These are phyloP conservation scores for Tulasnella sp. DNA, from an alignment of 768 basidiomycete species.

Conservation along the genomic window DNA sequence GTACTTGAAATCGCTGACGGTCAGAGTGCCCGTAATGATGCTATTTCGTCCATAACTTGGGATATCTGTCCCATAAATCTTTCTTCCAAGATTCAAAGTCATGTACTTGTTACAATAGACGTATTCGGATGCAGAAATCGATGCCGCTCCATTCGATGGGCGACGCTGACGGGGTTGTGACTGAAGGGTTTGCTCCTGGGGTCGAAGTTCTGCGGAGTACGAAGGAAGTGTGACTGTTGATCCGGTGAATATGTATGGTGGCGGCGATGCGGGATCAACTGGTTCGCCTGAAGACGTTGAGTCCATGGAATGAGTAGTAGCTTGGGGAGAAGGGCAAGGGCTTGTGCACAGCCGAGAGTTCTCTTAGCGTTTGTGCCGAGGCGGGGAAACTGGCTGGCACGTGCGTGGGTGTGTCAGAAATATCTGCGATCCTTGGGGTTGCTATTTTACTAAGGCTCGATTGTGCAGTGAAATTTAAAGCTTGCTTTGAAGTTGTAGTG, in stretches of 20 bases:
- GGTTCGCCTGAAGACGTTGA: background rate
- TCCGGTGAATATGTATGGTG: background rate
- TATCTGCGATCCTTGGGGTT: background rate
- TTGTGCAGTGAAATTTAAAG: too few relatives aligned
- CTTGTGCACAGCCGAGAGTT: too few relatives aligned
- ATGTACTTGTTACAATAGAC: slow-evolving; percentile 4
- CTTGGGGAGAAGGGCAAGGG: background rate
- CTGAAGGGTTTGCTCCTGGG: background rate
- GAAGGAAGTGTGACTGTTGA: background rate
- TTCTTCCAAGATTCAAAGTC: slow-evolving; percentile 10
- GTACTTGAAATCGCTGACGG: slow-evolving; percentile 8
- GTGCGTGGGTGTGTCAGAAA: background rate
- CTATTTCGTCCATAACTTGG: slow-evolving; percentile 5
- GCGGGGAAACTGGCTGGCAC: background rate
- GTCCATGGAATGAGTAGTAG: slow-evolving; percentile 1
- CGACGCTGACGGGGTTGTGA: background rate
- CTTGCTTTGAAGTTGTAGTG: background rate
- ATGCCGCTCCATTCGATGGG: background rate
- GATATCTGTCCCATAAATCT: background rate
- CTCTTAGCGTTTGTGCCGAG: too few relatives aligned
- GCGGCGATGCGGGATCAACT: background rate
- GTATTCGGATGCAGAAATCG: background rate
- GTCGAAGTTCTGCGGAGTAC: background rate
- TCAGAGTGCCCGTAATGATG: background rate
- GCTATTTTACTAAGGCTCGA: background rate